Evolutionary conservation across 2,329 filamentous ascomycete species (phyloP), one percentile per base, ranked within the genome.

Genomic region (Monilinia polystroma): DNA sequence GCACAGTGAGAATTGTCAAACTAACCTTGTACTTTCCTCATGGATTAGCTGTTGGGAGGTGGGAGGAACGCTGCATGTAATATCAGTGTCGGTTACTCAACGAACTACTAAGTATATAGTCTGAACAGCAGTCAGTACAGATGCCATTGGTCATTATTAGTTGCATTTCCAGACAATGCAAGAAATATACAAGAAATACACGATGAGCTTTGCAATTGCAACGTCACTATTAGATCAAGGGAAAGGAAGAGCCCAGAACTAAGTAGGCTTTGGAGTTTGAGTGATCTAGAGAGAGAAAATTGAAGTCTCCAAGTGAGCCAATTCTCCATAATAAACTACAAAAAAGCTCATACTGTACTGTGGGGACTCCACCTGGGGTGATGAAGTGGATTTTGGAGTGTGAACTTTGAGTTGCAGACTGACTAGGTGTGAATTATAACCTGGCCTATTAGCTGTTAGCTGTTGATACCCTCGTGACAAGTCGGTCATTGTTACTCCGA

Each of bases 311-410:
- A 7, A 20, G 55, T 58, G 54, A 23, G 54, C 18, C 55, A 26
- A 29, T 4, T 29, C 57, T 32, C 57, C 57, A 59, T 59, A 59
- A 35, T 47, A 49, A 59, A 2, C 20, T 59, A 26, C 57, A 47
- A 11, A 41, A 38, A n/a, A n/a, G 56, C 41, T 58, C 16, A 7
- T 16, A 14, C 43, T 49, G 12, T 23, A n/a, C 43, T 49, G 29
- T 60, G 57, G 57, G 57, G 57, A 60, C 43, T 60, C 57, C 57
- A 47, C 18, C 43, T 59, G 26, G 57, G 55, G 57, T 11, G 20
- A 59, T 18, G 38, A 60, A 49, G 57, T 51, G 45, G 57, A 35
- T 35, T 12, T 35, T 35, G 32, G 32, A 35, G 5, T 35, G 32
- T 35, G 7, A 35, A 35, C 32, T 35, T 35, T 35, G 32, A 35